These are phyloP conservation scores for Candida pseudofarinosa DNA, from an alignment of 805 yeast genomes.

Conservation along the genomic window DNA sequence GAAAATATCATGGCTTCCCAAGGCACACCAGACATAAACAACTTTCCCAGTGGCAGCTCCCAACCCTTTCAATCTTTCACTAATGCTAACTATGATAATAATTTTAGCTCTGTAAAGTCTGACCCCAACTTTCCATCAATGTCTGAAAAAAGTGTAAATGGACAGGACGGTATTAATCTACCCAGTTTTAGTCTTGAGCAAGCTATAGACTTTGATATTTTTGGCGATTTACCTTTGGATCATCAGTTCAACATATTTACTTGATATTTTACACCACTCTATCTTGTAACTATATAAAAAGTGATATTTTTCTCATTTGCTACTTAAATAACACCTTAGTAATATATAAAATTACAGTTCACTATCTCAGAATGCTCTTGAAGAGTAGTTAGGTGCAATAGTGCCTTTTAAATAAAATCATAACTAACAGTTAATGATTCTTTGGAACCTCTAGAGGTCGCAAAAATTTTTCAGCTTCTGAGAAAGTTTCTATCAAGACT, in stretches of 20 bases:
- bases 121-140: neutral
- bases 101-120: neutral
- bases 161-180: constrained; percentile 1
- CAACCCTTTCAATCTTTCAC: neutral
- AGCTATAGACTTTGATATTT: constrained; percentile 19
- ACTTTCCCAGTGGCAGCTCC: neutral
- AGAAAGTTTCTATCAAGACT: neutral
- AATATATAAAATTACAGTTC: too few species aligned
- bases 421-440: too few species aligned
- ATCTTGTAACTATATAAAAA: too few species aligned
- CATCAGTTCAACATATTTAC: constrained; percentile 9
- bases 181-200: constrained; percentile 14
- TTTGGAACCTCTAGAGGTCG: neutral
- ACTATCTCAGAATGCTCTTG: too few species aligned
- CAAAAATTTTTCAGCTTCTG: neutral
- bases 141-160: neutral
- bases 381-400: too few species aligned
- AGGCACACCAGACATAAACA: neutral
- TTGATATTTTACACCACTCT: neutral
- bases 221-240: constrained; percentile 25
- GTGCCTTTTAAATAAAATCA: too few species aligned
- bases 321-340: too few species aligned
- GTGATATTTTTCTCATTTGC: too few species aligned
- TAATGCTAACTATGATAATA: neutral
- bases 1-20: constrained; percentile 9